These are phyloP conservation scores for Olyra latifolia DNA, from an alignment of 176 grass and related monocot species.

Conservation along the genomic window DNA sequence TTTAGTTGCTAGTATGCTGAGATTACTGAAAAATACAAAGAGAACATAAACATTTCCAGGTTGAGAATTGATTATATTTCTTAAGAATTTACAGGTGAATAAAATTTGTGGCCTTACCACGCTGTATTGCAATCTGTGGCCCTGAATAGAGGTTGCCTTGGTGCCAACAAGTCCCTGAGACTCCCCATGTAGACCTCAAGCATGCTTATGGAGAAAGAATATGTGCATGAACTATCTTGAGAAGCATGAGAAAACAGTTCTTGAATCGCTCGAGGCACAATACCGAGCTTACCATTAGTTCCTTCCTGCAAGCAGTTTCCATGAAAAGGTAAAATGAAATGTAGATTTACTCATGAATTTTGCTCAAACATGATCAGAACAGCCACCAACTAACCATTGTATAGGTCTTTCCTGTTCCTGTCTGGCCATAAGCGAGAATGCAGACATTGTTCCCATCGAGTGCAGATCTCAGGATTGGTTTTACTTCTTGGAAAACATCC, in stretches of 20 bases:
- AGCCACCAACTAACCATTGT: slow-evolving; percentile 66
- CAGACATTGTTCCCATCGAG: slow-evolving; percentile 88
- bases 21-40: slow-evolving; percentile 49
- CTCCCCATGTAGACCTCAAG: slow-evolving; percentile 93
- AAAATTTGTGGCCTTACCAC: slow-evolving; percentile 34
- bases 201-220: slow-evolving; percentile 84
- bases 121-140: slow-evolving; percentile 33
- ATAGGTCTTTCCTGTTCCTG: slow-evolving; percentile 81
- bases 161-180: slow-evolving; percentile 79
- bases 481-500: slow-evolving; percentile 72
- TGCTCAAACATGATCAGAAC: slow-evolving; percentile 13
- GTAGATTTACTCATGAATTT: background rate
- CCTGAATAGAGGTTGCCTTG: slow-evolving; percentile 58
- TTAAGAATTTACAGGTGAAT: slow-evolving; percentile 1
- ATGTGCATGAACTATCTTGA: slow-evolving; percentile 56
- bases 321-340: background rate
- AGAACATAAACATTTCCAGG: background rate
- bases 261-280: slow-evolving; percentile 71
- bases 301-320: slow-evolving; percentile 76
- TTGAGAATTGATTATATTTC: background rate
- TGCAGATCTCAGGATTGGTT: slow-evolving; percentile 75
- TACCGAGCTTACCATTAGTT: slow-evolving; percentile 49
- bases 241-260: slow-evolving; percentile 73
- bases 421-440: slow-evolving; percentile 78
- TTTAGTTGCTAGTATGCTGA: slow-evolving; percentile 69